Conservation (phyloP, 1,284 basidiomycete genomes). For the Ustilago crameri region DNA sequence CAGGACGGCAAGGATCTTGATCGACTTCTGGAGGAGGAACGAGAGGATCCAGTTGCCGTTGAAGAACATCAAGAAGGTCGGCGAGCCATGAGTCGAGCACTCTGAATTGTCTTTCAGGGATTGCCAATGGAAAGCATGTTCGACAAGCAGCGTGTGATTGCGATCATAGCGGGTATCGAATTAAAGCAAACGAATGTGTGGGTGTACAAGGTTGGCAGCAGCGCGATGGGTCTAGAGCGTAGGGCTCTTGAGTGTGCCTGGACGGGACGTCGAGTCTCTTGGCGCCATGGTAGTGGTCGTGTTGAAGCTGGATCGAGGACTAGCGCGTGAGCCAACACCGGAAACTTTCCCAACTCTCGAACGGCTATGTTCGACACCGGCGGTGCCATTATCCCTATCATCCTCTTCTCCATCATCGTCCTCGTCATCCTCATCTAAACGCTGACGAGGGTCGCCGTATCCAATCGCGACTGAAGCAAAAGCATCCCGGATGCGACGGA, state of each 20-base stretch:
- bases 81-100: slow-evolving; percentile 23
- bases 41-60: slow-evolving; percentile 70
- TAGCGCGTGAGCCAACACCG: slow-evolving; percentile 1
- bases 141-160: too few relatives aligned
- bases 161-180: background rate
- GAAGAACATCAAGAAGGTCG: slow-evolving; percentile 51
- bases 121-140: too few relatives aligned
- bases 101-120: too few relatives aligned
- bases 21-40: slow-evolving; percentile 91
- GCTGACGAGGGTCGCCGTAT: slow-evolving; percentile 13
- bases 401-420: slow-evolving; percentile 19
- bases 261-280: slow-evolving; percentile 14
- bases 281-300: slow-evolving; percentile 13
- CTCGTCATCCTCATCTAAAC: slow-evolving; percentile 15
- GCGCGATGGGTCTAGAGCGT: slow-evolving; percentile 2
- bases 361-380: background rate
- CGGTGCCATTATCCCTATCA: background rate
- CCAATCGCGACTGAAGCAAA: slow-evolving; percentile 32
- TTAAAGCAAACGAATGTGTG: too few relatives aligned
- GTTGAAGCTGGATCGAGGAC: slow-evolving; percentile 22
- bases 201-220: too few relatives aligned
- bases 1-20: slow-evolving; percentile 79
- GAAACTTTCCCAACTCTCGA: background rate
- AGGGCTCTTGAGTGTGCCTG: slow-evolving; percentile 21
- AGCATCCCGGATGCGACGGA: slow-evolving; percentile 31